Conservation (phyloP, 768 basidiomycete species). For the Lactifluus hygrophoroides region DNA sequence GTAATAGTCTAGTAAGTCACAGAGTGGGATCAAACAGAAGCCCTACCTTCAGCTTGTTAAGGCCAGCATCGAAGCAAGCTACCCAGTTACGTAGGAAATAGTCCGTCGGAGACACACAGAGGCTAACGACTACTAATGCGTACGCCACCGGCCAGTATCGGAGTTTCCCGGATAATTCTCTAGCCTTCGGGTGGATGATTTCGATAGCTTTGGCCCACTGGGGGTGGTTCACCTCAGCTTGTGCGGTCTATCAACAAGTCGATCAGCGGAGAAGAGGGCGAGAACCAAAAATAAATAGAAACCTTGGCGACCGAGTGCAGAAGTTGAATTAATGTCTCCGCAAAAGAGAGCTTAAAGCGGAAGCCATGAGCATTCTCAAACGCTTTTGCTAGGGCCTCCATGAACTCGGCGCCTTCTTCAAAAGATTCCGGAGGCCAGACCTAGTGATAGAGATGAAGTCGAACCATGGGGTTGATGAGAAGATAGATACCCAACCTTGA, state of each 20-base stretch:
- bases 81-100: constrained; percentile 82
- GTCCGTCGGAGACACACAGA: constrained; percentile 82
- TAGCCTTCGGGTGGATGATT: constrained; percentile 69
- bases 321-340: constrained; percentile 67
- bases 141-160: constrained; percentile 87
- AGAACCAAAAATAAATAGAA: constrained; percentile 7
- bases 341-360: constrained; percentile 75
- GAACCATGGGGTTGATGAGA: background rate
- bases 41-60: constrained; percentile 72
- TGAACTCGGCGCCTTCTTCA: constrained; percentile 87
- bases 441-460: constrained; percentile 30
- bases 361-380: constrained; percentile 80
- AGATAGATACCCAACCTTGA: constrained; percentile 47
- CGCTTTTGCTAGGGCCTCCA: constrained; percentile 74
- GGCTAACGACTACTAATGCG: constrained; percentile 70
- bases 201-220: constrained; percentile 91
- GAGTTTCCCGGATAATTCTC: constrained; percentile 79
- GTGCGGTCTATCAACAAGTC: constrained; percentile 55
- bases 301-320: constrained; percentile 89
- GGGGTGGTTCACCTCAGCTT: constrained; percentile 93
- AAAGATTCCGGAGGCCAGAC: constrained; percentile 93
- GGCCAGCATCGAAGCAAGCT: constrained; percentile 58
- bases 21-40: constrained; percentile 6
- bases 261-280: background rate
- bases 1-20: background rate